A percentile compares a stretch with the other conserved stretches of the same genome.
phyloP scores from a whole-genome alignment of 495 filamentous ascomycete genomes.

The Xylaria longipes region DNA sequence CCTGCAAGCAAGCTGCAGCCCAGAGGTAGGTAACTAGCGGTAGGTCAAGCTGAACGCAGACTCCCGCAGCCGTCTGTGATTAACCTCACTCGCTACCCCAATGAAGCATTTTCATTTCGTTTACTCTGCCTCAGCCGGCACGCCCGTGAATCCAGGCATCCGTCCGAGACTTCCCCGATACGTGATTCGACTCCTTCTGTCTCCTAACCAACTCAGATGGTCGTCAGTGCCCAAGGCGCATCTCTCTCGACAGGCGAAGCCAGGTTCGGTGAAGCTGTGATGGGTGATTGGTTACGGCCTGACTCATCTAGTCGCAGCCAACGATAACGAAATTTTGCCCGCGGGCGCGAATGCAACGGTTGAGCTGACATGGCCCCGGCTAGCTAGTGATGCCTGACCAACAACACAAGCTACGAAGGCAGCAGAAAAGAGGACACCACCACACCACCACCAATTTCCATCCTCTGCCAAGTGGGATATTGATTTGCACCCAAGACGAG shows the following conservation, averaged over 20 bases:
- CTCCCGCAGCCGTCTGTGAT: slow-evolving; percentile 9
- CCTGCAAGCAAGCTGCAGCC: slow-evolving; percentile 16
- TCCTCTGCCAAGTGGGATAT: slow-evolving; percentile 9
- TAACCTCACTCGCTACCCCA: slow-evolving; percentile 15
- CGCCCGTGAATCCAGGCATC: slow-evolving; percentile 9
- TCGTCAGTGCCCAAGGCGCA: slow-evolving; percentile 11
- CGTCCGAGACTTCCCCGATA: neutral
- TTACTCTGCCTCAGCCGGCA: neutral
- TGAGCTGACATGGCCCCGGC: slow-evolving; percentile 26
- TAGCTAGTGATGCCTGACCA: slow-evolving; percentile 24
- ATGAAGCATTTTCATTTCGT: slow-evolving; percentile 10
- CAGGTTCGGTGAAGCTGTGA: slow-evolving; percentile 9
- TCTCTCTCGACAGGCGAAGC: neutral
- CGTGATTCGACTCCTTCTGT: neutral
- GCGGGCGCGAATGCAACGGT: slow-evolving; percentile 3
- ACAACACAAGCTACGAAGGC: neutral
- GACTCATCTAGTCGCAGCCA: slow-evolving; percentile 7
- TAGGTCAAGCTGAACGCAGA: slow-evolving; percentile 20
- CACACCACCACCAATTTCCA: neutral
- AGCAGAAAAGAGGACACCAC: neutral
- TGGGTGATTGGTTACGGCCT: slow-evolving; percentile 17
- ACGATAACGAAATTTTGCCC: slow-evolving; percentile 4
- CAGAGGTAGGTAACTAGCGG: neutral
- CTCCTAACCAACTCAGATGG: neutral
- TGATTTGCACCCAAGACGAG: neutral